Evolutionary conservation across 805 yeast genomes (phyloP), one percentile per base, ranked within the genome.

Genomic region (Candida sanyiensis): DNA sequence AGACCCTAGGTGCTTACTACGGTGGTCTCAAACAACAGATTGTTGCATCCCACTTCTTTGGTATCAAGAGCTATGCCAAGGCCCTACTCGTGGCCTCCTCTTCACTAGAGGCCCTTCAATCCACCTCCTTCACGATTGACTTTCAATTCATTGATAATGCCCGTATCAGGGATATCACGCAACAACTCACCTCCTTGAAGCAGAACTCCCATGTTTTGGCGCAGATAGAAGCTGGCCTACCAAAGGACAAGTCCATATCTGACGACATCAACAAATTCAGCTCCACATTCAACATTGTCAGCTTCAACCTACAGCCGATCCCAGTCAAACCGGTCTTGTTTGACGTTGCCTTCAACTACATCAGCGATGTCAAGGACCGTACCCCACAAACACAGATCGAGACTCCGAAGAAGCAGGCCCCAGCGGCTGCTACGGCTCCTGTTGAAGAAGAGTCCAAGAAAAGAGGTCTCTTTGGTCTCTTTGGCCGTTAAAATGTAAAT

Each of bases 271-370:
- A 43, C 21, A 44, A 45, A 17, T 38, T 45, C 16, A 28, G 46
- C 26, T 65, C 62, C 35, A 42, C 57, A 30, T 41, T 55, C 26
- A 35, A 20, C 31, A 47, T 37, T 40, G 61, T 41, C 40, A 59
- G 43, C 52, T 59, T 47, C 57, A 64, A 21, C 43, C 40, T 31
- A 49, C 65, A 63, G 46, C 83, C 94, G 1, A 75, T 84, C 2
- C 71, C 78, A 38, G 75, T 81, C 41, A 90, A 93, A 61, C 96
- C 98, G 0, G 95, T 88, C 8, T 72, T 89, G 52, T 93, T 87
- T 52, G 98, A 90, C 57, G 68, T 86, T 47, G 97, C 95, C 0
- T 89, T 70, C 67, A 89, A 88, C 57, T 88, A 84, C 54, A 72
- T 89, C 38, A 67, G 70, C 25, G 80, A 78, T 52, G 42, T 44